A percentile compares a stretch with the other conserved stretches of the same genome.
These are phyloP conservation scores for Cinchona pubescens DNA, from an alignment of 257 asterid species.

Conservation along the genomic window DNA sequence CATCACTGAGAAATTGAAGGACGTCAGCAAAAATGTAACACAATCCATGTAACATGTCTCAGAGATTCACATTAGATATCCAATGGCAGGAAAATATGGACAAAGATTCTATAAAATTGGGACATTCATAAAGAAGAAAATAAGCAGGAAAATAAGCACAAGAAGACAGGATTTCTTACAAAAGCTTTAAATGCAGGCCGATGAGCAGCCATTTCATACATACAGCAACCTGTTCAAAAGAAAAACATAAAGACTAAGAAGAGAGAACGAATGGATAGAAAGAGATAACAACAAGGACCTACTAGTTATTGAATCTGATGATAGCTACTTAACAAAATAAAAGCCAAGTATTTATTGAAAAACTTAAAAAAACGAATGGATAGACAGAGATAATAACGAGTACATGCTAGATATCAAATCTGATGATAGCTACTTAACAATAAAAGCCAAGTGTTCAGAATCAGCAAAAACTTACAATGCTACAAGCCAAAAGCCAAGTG, in stretches of 20 bases:
- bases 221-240: slow-evolving; percentile 76
- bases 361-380: background rate
- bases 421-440: background rate
- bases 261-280: background rate
- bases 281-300: background rate
- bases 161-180: slow-evolving; percentile 51
- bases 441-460: background rate
- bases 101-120: background rate
- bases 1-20: background rate
- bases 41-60: no score
- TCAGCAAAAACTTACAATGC: background rate
- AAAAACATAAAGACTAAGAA: slow-evolving; percentile 11
- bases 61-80: background rate
- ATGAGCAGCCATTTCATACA: slow-evolving; percentile 99
- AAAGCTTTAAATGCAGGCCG: slow-evolving; percentile 98
- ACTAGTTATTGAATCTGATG: background rate
- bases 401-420: background rate
- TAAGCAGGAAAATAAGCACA: background rate
- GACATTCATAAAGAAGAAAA: background rate
- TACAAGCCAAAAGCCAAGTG: background rate
- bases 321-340: background rate
- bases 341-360: no score
- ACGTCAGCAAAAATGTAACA: background rate
- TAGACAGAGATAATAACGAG: background rate
- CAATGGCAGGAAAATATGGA: background rate